phyloP scores from a whole-genome alignment of 2,329 filamentous ascomycete species.

The Monosporascus cannonballus region DNA sequence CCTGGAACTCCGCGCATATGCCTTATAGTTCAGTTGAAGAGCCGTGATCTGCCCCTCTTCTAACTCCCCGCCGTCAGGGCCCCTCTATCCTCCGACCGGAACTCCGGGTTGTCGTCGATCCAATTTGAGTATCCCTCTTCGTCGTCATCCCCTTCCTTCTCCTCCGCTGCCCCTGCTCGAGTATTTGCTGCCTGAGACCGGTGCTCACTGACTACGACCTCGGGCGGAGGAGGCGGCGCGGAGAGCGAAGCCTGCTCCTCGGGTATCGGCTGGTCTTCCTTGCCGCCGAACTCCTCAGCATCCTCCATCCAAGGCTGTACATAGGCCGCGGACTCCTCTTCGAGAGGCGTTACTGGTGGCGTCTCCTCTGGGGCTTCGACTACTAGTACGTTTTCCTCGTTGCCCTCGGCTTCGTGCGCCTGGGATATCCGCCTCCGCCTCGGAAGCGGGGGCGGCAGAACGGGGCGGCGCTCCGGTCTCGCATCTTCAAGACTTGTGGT shows the following conservation, averaged over 20 bases:
- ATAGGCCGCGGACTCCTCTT: conserved; percentile 11
- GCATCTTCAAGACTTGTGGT: conserved; percentile 14
- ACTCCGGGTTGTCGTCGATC: conserved; percentile 22
- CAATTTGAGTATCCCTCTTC: conserved; percentile 26
- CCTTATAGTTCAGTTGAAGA: no score
- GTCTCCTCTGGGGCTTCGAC: conserved; percentile 26
- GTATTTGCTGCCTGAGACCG: background rate
- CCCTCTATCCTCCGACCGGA: conserved; percentile 6
- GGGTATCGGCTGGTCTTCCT: conserved; percentile 6
- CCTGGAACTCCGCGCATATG: no score
- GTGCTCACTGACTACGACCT: background rate
- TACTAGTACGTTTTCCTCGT: conserved; percentile 24
- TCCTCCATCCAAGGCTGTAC: conserved; percentile 25
- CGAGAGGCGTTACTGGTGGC: conserved; percentile 22
- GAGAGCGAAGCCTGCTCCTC: conserved; percentile 4
- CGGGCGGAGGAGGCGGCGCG: background rate
- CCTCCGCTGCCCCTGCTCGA: background rate
- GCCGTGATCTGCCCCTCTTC: no score
- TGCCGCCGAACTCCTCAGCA: conserved; percentile 14
- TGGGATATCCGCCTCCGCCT: conserved; percentile 25
- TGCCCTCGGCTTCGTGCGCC: conserved; percentile 15
- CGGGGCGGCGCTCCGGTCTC: conserved; percentile 19
- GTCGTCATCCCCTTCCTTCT: conserved; percentile 10
- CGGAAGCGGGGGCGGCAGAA: conserved; percentile 23
- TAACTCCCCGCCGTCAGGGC: background rate